Percentiles rank a stretch among this genome's conserved stretches.
These are phyloP conservation scores for Pseudonitzschia pungens DNA, from an alignment of 108 stramenopile species.

Conservation along the genomic window DNA sequence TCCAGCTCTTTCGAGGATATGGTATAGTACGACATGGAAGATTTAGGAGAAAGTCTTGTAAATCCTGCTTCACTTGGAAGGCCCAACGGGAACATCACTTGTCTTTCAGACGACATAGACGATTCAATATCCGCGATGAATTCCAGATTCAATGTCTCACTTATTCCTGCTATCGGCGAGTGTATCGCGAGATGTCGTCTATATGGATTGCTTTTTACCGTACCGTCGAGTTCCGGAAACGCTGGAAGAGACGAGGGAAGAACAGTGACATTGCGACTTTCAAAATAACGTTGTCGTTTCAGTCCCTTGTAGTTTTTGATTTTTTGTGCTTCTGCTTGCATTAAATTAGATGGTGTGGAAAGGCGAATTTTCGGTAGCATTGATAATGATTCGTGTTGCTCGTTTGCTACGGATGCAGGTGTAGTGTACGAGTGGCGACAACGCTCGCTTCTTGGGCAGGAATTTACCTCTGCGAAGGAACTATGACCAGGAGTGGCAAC, in stretches of 20 bases:
- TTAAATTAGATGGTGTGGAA: neutral
- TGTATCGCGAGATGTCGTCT: slow-evolving; percentile 19
- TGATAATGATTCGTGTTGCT: neutral
- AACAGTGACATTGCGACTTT: neutral
- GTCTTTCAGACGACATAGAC: neutral
- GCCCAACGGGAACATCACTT: too few relatives aligned
- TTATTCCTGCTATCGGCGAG: slow-evolving; percentile 19
- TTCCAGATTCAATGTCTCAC: slow-evolving; percentile 4
- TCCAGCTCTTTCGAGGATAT: neutral
- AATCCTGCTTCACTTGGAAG: too few relatives aligned
- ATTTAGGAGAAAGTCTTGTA: too few relatives aligned
- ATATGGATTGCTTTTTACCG: slow-evolving; percentile 5
- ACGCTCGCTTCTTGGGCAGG: neutral
- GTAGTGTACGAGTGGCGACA: neutral
- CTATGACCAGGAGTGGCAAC: neutral
- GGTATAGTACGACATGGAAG: too few relatives aligned
- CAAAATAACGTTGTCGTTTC: neutral
- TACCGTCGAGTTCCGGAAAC: slow-evolving; percentile 6
- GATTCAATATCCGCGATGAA: neutral
- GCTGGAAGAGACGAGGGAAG: slow-evolving; percentile 20
- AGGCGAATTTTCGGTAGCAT: neutral
- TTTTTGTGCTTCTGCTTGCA: neutral
- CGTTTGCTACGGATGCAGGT: neutral
- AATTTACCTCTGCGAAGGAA: neutral
- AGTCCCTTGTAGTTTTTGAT: neutral